A percentile compares a stretch with the other conserved stretches of the same genome.
Conservation (phyloP, 2,329 filamentous ascomycete species). For the Fusarium sp. region DNA sequence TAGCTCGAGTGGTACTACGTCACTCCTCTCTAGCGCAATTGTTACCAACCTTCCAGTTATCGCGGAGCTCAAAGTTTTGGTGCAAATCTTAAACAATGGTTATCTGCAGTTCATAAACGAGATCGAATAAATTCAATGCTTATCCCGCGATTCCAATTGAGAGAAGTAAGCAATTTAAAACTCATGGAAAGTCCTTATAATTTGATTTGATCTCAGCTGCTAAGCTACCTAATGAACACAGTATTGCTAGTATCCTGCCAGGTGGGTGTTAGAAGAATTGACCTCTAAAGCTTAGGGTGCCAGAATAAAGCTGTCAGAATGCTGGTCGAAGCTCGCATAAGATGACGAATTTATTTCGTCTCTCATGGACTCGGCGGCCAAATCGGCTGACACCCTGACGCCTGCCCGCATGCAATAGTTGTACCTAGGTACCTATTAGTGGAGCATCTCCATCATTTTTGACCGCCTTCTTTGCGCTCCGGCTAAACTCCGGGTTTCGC, state of each 20-base stretch:
- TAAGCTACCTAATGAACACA: neutral
- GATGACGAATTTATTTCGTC: too few species aligned
- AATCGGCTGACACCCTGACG: neutral
- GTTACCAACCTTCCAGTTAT: neutral
- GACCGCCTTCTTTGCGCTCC: constrained; percentile 36
- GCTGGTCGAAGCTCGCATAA: too few species aligned
- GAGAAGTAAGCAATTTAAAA: neutral
- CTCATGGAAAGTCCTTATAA: neutral
- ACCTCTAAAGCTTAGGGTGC: too few species aligned
- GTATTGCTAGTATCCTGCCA: neutral
- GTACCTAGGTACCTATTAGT: neutral
- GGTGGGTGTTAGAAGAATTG: neutral
- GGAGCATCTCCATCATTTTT: neutral
- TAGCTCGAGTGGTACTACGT: constrained; percentile 20
- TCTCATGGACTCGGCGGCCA: neutral
- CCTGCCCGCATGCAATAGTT: neutral
- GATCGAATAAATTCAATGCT: neutral
- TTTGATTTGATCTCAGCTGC: neutral
- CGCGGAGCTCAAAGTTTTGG: neutral
- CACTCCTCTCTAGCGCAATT: constrained; percentile 10
- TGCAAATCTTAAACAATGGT: neutral
- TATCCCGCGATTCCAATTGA: neutral
- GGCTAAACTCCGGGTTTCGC: constrained; percentile 38
- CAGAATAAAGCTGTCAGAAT: too few species aligned
- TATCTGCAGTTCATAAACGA: neutral